Evolutionary conservation across 2,329 filamentous ascomycete species (phyloP).

Genomic region (Gremmenia infestans): DNA sequence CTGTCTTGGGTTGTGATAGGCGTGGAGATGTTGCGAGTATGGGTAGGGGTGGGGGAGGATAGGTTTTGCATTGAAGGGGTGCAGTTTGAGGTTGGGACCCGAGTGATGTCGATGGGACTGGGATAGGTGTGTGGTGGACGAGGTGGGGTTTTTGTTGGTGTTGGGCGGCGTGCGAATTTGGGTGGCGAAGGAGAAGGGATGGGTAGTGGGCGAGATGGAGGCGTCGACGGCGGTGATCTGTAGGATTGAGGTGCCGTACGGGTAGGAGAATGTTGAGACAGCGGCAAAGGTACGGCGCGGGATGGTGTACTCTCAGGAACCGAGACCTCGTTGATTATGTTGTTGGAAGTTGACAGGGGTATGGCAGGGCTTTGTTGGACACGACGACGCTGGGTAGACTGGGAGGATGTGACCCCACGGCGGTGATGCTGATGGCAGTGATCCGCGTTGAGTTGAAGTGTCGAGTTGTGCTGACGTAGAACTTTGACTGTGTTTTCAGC

Average conservation of each 20-base stretch:
- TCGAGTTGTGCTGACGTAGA: slow-evolving; percentile 19
- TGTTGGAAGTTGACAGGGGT: not conserved
- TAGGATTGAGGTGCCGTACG: not conserved
- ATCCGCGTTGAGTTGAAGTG: slow-evolving; percentile 20
- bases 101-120: not conserved
- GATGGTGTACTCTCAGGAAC: not conserved
- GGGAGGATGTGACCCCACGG: slow-evolving; percentile 2
- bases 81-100: not conserved
- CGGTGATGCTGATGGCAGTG: slow-evolving; percentile 18
- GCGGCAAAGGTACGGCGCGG: not conserved
- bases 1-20: not conserved
- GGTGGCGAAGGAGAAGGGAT: not conserved
- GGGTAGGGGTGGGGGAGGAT: not conserved
- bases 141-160: not conserved
- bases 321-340: not conserved
- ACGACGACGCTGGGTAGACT: not conserved
- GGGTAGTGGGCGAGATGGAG: not conserved
- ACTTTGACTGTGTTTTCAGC: slow-evolving; percentile 24
- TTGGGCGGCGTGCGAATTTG: not conserved
- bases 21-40: not conserved
- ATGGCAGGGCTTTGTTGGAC: not conserved
- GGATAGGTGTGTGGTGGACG: not conserved
- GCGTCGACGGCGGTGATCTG: not conserved
- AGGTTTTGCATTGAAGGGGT: not conserved
- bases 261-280: not conserved